A percentile compares a stretch with the other conserved stretches of the same genome.
phyloP scores from a whole-genome alignment of 2,329 filamentous ascomycete species.

The Claviceps purpurea region DNA sequence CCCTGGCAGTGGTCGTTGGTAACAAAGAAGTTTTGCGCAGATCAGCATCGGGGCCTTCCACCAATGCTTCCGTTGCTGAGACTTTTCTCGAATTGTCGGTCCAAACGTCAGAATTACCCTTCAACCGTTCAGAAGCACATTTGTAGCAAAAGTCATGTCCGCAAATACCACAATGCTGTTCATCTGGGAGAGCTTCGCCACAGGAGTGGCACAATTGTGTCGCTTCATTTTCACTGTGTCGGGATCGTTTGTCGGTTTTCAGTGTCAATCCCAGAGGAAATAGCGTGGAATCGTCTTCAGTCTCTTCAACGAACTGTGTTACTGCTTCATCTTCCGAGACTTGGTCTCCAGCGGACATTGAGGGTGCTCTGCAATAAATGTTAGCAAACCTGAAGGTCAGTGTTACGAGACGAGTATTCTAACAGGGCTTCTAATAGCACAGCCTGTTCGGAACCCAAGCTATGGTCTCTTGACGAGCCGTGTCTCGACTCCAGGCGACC shows the following conservation, averaged over 20 bases:
- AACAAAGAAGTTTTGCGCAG: too few species aligned
- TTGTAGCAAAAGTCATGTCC: slow-evolving; percentile 36
- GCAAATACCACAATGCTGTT: slow-evolving; percentile 31
- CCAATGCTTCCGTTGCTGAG: not conserved
- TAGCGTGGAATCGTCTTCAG: slow-evolving; percentile 17
- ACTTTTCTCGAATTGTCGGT: not conserved
- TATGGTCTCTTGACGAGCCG: slow-evolving; percentile 1
- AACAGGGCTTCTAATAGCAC: not conserved
- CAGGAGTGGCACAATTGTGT: slow-evolving; percentile 37
- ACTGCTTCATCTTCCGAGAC: slow-evolving; percentile 4
- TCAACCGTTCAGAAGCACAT: slow-evolving; percentile 26
- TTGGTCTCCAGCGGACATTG: not conserved
- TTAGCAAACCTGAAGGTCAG: not conserved
- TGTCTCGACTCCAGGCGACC: slow-evolving; percentile 3
- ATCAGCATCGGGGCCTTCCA: not conserved
- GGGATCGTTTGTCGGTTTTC: slow-evolving; percentile 17
- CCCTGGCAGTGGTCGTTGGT: not conserved
- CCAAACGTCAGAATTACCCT: not conserved
- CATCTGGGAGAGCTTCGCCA: slow-evolving; percentile 24
- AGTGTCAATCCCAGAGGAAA: slow-evolving; percentile 32
- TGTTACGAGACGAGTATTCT: not conserved
- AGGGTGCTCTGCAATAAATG: not conserved
- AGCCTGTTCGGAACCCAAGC: not conserved
- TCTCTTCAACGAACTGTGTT: slow-evolving; percentile 22
- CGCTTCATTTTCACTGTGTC: slow-evolving; percentile 12